These are phyloP conservation scores for Sarocladium oryzae DNA, from an alignment of 2,329 filamentous ascomycete species.

Conservation along the genomic window DNA sequence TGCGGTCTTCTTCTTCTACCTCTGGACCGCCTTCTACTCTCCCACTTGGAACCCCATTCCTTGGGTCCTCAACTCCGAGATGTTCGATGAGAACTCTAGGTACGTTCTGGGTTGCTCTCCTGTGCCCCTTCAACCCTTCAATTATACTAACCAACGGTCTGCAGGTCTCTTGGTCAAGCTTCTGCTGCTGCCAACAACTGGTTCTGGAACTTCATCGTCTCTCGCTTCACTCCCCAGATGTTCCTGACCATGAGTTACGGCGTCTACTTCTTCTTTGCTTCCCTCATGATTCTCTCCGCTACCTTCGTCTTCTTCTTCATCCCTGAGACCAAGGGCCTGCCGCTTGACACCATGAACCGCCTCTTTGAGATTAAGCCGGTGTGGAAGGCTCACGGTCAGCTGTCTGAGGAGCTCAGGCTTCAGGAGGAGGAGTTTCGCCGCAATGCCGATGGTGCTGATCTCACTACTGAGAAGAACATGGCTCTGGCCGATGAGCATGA, in stretches of 20 bases:
- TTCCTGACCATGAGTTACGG: slow-evolving; percentile 52
- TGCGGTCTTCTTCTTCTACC: slow-evolving; percentile 61
- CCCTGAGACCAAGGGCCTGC: slow-evolving; percentile 60
- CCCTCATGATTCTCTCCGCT: slow-evolving; percentile 51
- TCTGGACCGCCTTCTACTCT: slow-evolving; percentile 61
- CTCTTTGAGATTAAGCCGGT: slow-evolving; percentile 48
- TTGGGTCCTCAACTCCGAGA: slow-evolving; percentile 71
- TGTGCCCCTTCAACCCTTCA: no score
- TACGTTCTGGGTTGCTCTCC: background rate
- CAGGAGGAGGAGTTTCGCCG: slow-evolving; percentile 2
- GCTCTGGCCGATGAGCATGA: background rate
- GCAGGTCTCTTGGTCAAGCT: slow-evolving; percentile 58
- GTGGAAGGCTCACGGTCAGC: slow-evolving; percentile 32
- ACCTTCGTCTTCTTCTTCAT: slow-evolving; percentile 56
- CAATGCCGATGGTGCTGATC: background rate
- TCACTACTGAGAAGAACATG: background rate
- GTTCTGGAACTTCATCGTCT: slow-evolving; percentile 66
- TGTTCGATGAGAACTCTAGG: slow-evolving; percentile 60
- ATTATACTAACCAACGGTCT: background rate
- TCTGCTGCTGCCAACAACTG: slow-evolving; percentile 67
- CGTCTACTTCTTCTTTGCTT: slow-evolving; percentile 64
- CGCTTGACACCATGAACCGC: slow-evolving; percentile 58
- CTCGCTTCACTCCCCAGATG: slow-evolving; percentile 62
- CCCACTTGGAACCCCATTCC: slow-evolving; percentile 68
- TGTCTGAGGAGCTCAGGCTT: slow-evolving; percentile 37